Base-by-base conservation (phyloP, 495 filamentous ascomycete genomes). In the Pyrenula aspistea region DNA sequence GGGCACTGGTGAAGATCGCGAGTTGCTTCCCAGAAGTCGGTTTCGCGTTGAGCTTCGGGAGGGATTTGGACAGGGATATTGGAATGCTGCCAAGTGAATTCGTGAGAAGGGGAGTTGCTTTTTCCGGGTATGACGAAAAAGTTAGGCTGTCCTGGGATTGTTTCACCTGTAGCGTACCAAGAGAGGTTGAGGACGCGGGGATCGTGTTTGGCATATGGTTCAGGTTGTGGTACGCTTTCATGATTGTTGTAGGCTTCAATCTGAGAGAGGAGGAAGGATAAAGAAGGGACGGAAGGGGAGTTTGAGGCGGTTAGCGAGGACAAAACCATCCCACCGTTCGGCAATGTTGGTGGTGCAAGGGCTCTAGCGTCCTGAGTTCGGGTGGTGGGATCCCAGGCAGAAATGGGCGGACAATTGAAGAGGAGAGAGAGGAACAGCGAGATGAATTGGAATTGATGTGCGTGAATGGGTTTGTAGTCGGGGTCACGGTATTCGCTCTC, bases 381-480 rank as follows among this genome's bases (percentile, higher is more conserved):
- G 15, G 31, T 42, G 15, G 15, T 42, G 4, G 31, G 31, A 42
- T 42, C 31, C 31, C 31, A 42, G 8, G 31, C 31, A 42, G 31
- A 42, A 15, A 42, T 15, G 4, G 31, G 31, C 15, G 31, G 31
- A 15, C 31, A 42, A 64, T 63, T 69, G 65, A 54, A 52, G 11
- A 98, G 75, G 56, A 83, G 75, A 12, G 83, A 80, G 22, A 86
- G 64, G 72, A 94, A 96, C 55, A 85, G 78, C n/a, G 79, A 75
- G 22, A 93, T 76, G 47, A 95, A 75, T 8, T 80, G 76, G 24
- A 98, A 77, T 63, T 96, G 85, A 71, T 95, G 89, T 19, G 93
- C 78, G 75, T 98, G 93, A 63, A 98, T 87, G 20, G 71, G 79
- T 54, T 87, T 74, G 62, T 78, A 85, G 22, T 83, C 73, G 0